A percentile compares a stretch with the other conserved stretches of the same genome.
phyloP scores from a whole-genome alignment of 2,329 filamentous ascomycete genomes.

The Teratosphaeria gauchensis region DNA sequence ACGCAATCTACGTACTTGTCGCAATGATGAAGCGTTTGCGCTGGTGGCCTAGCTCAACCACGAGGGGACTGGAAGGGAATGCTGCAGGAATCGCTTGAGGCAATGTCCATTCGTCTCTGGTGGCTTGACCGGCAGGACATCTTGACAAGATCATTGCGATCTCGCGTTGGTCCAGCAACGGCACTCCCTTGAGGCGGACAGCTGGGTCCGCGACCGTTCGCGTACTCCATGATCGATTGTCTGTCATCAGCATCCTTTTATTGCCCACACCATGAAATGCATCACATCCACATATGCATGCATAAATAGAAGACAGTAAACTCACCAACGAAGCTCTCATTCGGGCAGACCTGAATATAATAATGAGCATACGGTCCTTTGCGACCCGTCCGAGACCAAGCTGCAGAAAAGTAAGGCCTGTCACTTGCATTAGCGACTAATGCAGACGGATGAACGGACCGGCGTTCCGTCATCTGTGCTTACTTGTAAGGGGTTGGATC shows the following conservation, averaged over 20 bases:
- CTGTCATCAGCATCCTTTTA: neutral
- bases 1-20: neutral
- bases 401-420: constrained; percentile 3
- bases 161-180: neutral
- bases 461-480: neutral
- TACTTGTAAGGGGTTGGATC: constrained; percentile 65
- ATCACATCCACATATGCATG: neutral
- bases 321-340: constrained; percentile 60
- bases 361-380: constrained; percentile 85
- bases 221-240: neutral
- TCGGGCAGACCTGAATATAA: constrained; percentile 72
- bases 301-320: constrained; percentile 10
- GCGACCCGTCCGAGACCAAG: constrained; percentile 64
- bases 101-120: neutral
- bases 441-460: neutral
- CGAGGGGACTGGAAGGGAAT: neutral
- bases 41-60: neutral
- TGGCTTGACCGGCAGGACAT: neutral
- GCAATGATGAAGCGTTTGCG: neutral
- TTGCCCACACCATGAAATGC: neutral
- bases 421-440: constrained; percentile 1
- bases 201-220: neutral
- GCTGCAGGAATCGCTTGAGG: neutral
- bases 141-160: neutral
- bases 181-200: neutral